Evolutionary conservation across 768 basidiomycete species (phyloP).

Genomic region (Tylopilus plumbeoviolaceoides): DNA sequence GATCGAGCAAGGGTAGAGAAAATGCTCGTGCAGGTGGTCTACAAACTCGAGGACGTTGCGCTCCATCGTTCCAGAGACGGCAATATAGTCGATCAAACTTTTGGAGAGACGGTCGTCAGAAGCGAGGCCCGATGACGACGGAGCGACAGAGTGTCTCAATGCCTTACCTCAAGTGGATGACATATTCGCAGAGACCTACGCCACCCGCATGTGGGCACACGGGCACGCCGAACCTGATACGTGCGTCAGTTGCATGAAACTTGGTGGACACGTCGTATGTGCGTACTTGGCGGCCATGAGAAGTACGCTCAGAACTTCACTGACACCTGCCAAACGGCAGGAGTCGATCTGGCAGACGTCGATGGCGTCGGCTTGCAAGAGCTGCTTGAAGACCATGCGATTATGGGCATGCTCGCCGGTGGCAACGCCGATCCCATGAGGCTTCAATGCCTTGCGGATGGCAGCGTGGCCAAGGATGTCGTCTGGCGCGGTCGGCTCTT

Average conservation of each 20-base stretch:
- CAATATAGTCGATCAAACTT: conserved; percentile 91
- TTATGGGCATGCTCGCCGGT: conserved; percentile 98
- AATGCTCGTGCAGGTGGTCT: conserved; percentile 93
- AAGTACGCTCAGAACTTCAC: conserved; percentile 89
- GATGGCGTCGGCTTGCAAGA: conserved; percentile 88
- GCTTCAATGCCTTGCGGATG: conserved; percentile 78
- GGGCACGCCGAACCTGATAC: conserved; percentile 73
- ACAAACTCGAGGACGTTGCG: conserved; percentile 90
- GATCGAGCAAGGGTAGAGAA: conserved; percentile 84
- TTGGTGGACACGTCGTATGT: neutral
- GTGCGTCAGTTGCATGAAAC: conserved; percentile 1
- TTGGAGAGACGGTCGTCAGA: neutral
- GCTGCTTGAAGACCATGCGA: conserved; percentile 95
- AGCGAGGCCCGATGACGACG: conserved; percentile 2
- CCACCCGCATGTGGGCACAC: conserved; percentile 97
- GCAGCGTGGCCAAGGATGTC: conserved; percentile 88
- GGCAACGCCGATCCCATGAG: conserved; percentile 86
- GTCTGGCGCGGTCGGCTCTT: conserved; percentile 95
- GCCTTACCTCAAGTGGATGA: conserved; percentile 74
- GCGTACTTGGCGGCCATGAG: conserved; percentile 88
- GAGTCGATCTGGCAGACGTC: conserved; percentile 96
- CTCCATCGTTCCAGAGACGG: conserved; percentile 88
- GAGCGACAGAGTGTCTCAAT: neutral
- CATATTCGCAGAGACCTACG: conserved; percentile 92
- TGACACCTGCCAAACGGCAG: conserved; percentile 90